A percentile compares a stretch with the other conserved stretches of the same genome.
Conservation (phyloP, 169 alveolate species). For the Haemoproteus tartakovskyi region DNA sequence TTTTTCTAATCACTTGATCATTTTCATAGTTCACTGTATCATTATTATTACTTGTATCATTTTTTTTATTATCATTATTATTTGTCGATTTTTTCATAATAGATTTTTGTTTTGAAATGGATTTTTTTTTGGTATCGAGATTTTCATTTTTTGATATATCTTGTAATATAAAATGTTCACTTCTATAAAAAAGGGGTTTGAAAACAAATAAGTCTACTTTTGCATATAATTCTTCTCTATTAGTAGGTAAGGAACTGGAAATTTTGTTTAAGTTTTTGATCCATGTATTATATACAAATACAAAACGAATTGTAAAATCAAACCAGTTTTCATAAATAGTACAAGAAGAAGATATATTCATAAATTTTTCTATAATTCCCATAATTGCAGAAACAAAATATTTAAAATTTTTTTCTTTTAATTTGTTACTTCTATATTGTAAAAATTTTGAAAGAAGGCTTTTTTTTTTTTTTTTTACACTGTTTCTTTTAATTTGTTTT, state of each 20-base stretch:
- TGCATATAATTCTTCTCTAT: conserved; percentile 17
- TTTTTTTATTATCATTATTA: too few relatives aligned
- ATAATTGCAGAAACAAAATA: conserved; percentile 58
- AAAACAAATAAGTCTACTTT: conserved; percentile 20
- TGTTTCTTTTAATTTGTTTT: too few relatives aligned
- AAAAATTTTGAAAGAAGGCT: neutral
- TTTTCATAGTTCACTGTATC: too few relatives aligned
- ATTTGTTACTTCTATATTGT: conserved; percentile 22
- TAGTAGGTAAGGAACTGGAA: conserved; percentile 15
- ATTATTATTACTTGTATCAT: too few relatives aligned
- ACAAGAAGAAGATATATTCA: conserved; percentile 3
- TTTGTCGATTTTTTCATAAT: too few relatives aligned
- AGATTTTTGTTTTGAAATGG: too few relatives aligned
- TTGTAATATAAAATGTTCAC: neutral
- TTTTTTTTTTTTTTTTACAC: too few relatives aligned
- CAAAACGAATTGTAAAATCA: conserved; percentile 54
- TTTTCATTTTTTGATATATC: too few relatives aligned
- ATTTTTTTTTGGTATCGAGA: too few relatives aligned
- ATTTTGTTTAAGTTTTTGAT: conserved; percentile 23
- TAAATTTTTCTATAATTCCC: conserved; percentile 45
- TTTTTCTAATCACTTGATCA: too few relatives aligned
- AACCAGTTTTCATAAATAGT: conserved; percentile 63
- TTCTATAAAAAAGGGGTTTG: conserved; percentile 28
- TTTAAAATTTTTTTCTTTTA: conserved; percentile 31
- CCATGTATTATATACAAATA: conserved; percentile 64